phyloP scores from a whole-genome alignment of 2,329 filamentous ascomycete species.

The Colletotrichum spinosum region DNA sequence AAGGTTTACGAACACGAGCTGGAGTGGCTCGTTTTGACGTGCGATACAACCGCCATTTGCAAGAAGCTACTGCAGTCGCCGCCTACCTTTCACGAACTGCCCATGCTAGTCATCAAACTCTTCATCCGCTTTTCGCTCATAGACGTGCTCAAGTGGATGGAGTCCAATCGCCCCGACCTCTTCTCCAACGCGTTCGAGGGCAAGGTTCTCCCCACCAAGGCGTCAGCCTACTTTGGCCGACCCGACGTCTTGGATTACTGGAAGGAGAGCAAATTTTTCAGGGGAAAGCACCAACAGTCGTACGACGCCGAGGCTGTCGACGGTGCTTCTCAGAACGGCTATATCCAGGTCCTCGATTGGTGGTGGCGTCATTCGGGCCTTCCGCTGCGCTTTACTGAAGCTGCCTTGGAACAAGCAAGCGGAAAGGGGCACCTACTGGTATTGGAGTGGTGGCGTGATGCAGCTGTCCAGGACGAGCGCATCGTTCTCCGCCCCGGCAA shows the following conservation, averaged over 20 bases:
- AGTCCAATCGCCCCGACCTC: slow-evolving; percentile 73
- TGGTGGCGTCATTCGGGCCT: slow-evolving; percentile 86
- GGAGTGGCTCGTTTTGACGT: slow-evolving; percentile 86
- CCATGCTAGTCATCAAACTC: slow-evolving; percentile 84
- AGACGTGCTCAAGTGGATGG: slow-evolving; percentile 77
- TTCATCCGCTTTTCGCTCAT: slow-evolving; percentile 92
- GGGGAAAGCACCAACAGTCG: slow-evolving; percentile 74
- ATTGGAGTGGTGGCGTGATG: slow-evolving; percentile 92
- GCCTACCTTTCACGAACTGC: slow-evolving; percentile 77
- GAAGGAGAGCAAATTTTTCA: slow-evolving; percentile 83
- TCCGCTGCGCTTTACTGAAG: slow-evolving; percentile 85
- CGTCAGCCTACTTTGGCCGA: slow-evolving; percentile 86
- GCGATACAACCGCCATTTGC: slow-evolving; percentile 77
- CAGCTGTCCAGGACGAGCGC: slow-evolving; percentile 68
- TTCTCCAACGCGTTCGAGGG: slow-evolving; percentile 80
- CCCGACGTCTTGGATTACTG: slow-evolving; percentile 91
- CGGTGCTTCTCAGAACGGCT: slow-evolving; percentile 86
- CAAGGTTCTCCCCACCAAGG: slow-evolving; percentile 87
- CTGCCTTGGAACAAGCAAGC: slow-evolving; percentile 88
- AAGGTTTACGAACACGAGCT: slow-evolving; percentile 81
- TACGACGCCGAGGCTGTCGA: slow-evolving; percentile 89
- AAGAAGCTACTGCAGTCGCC: slow-evolving; percentile 78
- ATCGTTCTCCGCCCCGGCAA: slow-evolving; percentile 83
- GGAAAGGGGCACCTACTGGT: slow-evolving; percentile 86
- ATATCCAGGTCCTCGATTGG: slow-evolving; percentile 88